Evolutionary conservation across 2,329 filamentous ascomycete species (phyloP), one percentile per base, ranked within the genome.

Genomic region (Balansia obtecta): DNA sequence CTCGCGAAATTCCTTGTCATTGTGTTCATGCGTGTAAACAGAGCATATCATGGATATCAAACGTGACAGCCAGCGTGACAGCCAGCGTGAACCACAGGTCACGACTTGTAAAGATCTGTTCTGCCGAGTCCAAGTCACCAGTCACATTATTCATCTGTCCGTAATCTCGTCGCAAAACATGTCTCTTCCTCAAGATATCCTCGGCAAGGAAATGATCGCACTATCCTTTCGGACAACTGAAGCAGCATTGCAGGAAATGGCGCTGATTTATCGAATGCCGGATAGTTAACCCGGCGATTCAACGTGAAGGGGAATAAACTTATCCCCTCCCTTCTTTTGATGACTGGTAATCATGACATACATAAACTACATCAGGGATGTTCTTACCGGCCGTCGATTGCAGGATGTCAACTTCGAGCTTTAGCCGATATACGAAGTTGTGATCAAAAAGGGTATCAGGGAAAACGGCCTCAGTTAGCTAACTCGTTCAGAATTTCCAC

Each of bases 21-120:
- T 39, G 39, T 32, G 30, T 10, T 52, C 27, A 15, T 50, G 41
- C 50, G 54, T 57, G 27, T n/a, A 45, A 55, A 43, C 49, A 50
- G n/a, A 55, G 49, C 54, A 57, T 57, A 42, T 54, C 54, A 46
- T 57, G 55, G 18, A 56, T 47, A 27, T 57, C 55, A 52, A 57
- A 57, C 9, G 55, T 41, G 12, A 51, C 51, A 12, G 55, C 55
- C 45, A 57, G 48, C 9, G 55, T 41, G 12, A 51, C 51, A 12
- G 55, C 55, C 45, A 57, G 48, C 54, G 54, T 30, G 34, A 51
- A 56, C 12, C 54, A 54, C 18, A 48, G 50, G 49, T 53, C 50
- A 16, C 54, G 44, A 47, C 56, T 54, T 4, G 39, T 15, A 41
- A 51, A 46, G 7, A 57, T 49, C 48, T 53, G 52, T 33, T 51